Percentiles rank a stretch among this genome's conserved stretches.
These are phyloP conservation scores for Nigrograna mackinnonii DNA, from an alignment of 2,329 filamentous ascomycete species.

Conservation along the genomic window DNA sequence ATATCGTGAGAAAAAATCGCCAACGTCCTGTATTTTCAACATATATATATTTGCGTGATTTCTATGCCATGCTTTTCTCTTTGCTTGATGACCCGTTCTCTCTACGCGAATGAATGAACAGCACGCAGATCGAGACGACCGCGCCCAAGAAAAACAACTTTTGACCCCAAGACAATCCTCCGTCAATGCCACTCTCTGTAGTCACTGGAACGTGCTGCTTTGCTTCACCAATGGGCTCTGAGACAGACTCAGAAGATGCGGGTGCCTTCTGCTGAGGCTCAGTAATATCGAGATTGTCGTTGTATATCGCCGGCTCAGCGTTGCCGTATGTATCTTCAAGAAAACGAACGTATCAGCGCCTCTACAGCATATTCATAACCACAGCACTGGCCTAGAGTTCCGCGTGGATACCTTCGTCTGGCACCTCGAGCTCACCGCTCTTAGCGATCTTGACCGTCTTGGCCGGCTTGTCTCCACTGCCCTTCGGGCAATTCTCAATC, in stretches of 20 bases:
- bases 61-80: constrained; percentile 46
- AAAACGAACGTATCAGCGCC: constrained; percentile 46
- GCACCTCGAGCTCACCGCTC: constrained; percentile 82
- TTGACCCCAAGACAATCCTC: constrained; percentile 47
- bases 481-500: constrained; percentile 74
- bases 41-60: no score
- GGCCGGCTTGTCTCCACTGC: constrained; percentile 68
- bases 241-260: constrained; percentile 23
- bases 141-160: constrained; percentile 51
- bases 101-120: constrained; percentile 44
- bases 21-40: no score
- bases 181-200: constrained; percentile 24
- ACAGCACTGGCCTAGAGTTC: constrained; percentile 69
- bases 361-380: constrained; percentile 36
- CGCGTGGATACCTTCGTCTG: constrained; percentile 89
- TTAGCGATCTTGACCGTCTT: constrained; percentile 76
- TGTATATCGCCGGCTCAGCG: constrained; percentile 44
- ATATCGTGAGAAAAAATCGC: neutral
- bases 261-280: constrained; percentile 19
- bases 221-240: constrained; percentile 27
- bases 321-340: constrained; percentile 49
- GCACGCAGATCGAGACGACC: constrained; percentile 46
- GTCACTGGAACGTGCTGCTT: no score
- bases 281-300: constrained; percentile 48
- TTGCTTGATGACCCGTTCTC: constrained; percentile 25